Percentiles rank a stretch among this genome's conserved stretches.
These are phyloP conservation scores for Crepidotus variabilis DNA, from an alignment of 768 basidiomycete species.

Conservation along the genomic window DNA sequence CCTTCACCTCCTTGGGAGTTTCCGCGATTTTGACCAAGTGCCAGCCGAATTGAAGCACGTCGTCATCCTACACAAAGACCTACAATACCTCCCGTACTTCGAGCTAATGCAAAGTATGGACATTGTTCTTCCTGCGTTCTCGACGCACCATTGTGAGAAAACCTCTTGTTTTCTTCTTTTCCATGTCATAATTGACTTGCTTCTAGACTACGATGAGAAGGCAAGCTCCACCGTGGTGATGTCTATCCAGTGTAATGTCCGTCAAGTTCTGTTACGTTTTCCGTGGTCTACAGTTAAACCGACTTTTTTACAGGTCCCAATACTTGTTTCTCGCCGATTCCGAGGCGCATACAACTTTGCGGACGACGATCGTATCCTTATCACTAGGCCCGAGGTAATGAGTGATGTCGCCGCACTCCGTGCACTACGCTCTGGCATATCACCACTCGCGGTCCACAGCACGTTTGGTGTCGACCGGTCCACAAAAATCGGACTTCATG, in stretches of 20 bases:
- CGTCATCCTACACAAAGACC: conserved; percentile 6
- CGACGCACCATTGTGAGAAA: neutral
- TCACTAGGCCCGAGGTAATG: conserved; percentile 11
- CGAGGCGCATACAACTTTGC: conserved; percentile 6
- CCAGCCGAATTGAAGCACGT: conserved; percentile 8
- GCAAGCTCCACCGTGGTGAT: conserved; percentile 13
- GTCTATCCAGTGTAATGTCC: conserved; percentile 9
- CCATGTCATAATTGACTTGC: neutral
- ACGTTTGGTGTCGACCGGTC: neutral
- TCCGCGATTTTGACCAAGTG: conserved; percentile 2
- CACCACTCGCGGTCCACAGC: neutral
- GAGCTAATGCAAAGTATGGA: conserved; percentile 11
- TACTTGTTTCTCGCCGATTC: conserved; percentile 4
- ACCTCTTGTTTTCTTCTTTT: neutral
- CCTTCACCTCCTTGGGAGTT: conserved; percentile 8
- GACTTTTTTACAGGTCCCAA: conserved; percentile 6
- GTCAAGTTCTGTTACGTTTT: neutral
- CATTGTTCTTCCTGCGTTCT: conserved; percentile 10
- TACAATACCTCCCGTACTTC: conserved; percentile 1
- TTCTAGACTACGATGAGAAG: conserved; percentile 4
- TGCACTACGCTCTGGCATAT: conserved; percentile 8
- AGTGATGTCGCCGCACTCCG: conserved; percentile 10
- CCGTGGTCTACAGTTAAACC: neutral
- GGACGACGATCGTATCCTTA: conserved; percentile 7
- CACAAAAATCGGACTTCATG: neutral